Evolutionary conservation across 768 basidiomycete genomes (phyloP).

Genomic region (Leucocoprinus sp.): DNA sequence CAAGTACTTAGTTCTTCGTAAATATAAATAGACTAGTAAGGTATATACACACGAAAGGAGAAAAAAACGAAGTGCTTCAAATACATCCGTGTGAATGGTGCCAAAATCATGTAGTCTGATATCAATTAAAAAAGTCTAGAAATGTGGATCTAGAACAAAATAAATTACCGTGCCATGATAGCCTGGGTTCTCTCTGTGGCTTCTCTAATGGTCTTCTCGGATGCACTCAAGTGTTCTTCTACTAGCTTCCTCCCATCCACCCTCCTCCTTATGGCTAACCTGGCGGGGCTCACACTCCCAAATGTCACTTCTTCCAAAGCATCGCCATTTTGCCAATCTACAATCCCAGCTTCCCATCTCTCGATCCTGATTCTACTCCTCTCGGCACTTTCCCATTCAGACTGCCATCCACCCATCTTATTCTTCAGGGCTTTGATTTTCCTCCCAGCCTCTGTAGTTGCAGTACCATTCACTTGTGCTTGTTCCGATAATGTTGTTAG

Average conservation of each 20-base stretch:
- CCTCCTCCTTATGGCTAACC: conserved; percentile 27
- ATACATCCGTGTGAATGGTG: too few species aligned
- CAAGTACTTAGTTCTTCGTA: conserved; percentile 3
- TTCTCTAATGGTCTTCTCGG: conserved; percentile 62
- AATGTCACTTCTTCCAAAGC: conserved; percentile 17
- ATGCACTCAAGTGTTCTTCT: conserved; percentile 71
- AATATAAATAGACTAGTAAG: conserved; percentile 5
- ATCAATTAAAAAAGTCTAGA: background rate
- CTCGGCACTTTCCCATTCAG: conserved; percentile 82
- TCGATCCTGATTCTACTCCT: conserved; percentile 69
- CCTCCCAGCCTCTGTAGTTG: conserved; percentile 77
- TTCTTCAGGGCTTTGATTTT: conserved; percentile 84
- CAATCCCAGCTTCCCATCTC: conserved; percentile 66
- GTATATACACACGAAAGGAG: conserved; percentile 1
- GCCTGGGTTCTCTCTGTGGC: conserved; percentile 71
- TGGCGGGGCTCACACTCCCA: conserved; percentile 23
- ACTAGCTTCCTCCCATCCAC: conserved; percentile 67
- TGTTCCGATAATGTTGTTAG: conserved; percentile 78
- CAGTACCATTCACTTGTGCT: conserved; percentile 81
- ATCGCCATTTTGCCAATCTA: conserved; percentile 27
- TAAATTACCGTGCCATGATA: conserved; percentile 64
- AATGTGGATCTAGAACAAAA: background rate
- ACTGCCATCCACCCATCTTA: conserved; percentile 69
- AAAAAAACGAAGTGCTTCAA: too few species aligned
- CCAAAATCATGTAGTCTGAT: background rate